Evolutionary conservation across 2,329 filamentous ascomycete species (phyloP).

Genomic region (Didymella glomerata): DNA sequence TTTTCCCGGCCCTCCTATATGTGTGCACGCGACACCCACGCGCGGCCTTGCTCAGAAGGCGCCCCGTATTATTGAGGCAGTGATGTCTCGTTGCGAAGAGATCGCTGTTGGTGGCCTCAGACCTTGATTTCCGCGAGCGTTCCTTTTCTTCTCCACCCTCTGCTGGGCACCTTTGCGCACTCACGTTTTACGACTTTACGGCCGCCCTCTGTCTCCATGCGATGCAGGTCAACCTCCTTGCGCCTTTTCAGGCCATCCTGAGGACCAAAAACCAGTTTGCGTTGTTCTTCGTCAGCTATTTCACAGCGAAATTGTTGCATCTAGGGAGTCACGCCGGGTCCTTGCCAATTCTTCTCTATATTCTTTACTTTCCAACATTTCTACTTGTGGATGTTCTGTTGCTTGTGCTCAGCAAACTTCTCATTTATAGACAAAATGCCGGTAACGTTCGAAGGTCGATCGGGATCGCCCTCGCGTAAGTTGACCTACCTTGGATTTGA

Average conservation of each 20-base stretch:
- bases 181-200: slow-evolving; percentile 22
- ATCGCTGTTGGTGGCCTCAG: slow-evolving; percentile 6
- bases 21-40: slow-evolving; percentile 19
- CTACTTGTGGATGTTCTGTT: slow-evolving; percentile 27
- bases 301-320: slow-evolving; percentile 29
- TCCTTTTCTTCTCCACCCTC: slow-evolving; percentile 1
- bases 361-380: slow-evolving; percentile 30
- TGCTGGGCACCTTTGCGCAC: not conserved
- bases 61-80: slow-evolving; percentile 16
- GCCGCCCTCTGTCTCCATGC: slow-evolving; percentile 13
- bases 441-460: slow-evolving; percentile 12
- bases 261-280: slow-evolving; percentile 27
- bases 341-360: slow-evolving; percentile 28
- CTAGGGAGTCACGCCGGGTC: slow-evolving; percentile 27
- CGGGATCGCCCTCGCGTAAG: slow-evolving; percentile 25
- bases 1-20: slow-evolving; percentile 10
- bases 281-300: slow-evolving; percentile 28
- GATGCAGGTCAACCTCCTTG: slow-evolving; percentile 29
- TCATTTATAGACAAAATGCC: slow-evolving; percentile 25
- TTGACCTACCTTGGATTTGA: not conserved
- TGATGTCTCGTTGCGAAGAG: slow-evolving; percentile 13
- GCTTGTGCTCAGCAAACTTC: slow-evolving; percentile 26
- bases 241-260: slow-evolving; percentile 27
- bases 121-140: slow-evolving; percentile 7
- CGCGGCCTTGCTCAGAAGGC: slow-evolving; percentile 7